Conservation (phyloP, 2,329 filamentous ascomycete genomes). For the Capronia americana region DNA sequence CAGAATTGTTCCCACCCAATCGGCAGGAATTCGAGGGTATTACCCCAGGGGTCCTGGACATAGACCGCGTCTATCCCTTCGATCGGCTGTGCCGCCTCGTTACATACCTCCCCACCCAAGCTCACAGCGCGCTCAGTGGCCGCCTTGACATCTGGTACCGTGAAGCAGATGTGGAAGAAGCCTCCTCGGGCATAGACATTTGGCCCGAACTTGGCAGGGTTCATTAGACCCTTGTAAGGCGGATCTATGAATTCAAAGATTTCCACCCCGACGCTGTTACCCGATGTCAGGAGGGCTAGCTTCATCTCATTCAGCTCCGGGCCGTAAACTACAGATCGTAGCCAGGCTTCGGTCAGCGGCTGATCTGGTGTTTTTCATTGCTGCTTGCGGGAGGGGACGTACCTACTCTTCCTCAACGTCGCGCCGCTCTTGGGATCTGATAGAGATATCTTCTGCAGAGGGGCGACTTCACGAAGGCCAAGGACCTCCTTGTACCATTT, state of each 20-base stretch:
- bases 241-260: constrained; percentile 11
- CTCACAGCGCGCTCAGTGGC: background rate
- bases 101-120: background rate
- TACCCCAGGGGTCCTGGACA: constrained; percentile 7
- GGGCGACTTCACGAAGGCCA: background rate
- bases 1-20: too few species aligned
- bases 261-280: constrained; percentile 3
- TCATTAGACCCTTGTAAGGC: background rate
- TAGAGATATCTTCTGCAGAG: background rate
- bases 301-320: constrained; percentile 3
- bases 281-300: constrained; percentile 4
- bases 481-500: constrained; percentile 4
- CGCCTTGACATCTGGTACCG: constrained; percentile 5
- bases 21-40: constrained; percentile 3
- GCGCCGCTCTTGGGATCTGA: too few species aligned
- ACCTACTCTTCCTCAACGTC: too few species aligned
- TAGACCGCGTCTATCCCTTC: background rate
- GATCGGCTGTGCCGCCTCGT: background rate
- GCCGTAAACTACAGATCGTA: constrained; percentile 1
- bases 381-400: too few species aligned
- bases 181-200: constrained; percentile 1
- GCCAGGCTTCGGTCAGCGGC: too few species aligned
- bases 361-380: too few species aligned
- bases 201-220: background rate
- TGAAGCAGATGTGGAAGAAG: constrained; percentile 8